Conservation (phyloP, 2,329 filamentous ascomycete genomes). For the Scytalidium sp. region DNA sequence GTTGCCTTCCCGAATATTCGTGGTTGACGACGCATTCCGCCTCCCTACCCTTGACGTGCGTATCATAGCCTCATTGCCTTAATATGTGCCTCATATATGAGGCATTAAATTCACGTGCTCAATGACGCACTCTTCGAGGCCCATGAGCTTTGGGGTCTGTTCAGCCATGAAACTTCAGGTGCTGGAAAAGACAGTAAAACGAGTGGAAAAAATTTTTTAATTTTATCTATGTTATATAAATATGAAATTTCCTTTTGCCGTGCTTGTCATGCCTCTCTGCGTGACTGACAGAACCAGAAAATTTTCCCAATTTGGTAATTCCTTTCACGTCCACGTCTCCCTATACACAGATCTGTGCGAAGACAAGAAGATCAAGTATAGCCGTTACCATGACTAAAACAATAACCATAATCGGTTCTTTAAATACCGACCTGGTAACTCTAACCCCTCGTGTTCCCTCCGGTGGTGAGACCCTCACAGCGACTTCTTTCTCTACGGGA, state of each 20-base stretch:
- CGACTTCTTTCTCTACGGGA: constrained; percentile 73
- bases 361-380: too few species aligned
- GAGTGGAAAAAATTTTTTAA: too few species aligned
- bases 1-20: constrained; percentile 1
- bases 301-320: neutral
- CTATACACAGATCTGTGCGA: neutral
- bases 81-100: neutral
- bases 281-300: too few species aligned
- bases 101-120: neutral
- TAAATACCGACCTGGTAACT: constrained; percentile 92
- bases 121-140: neutral
- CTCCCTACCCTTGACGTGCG: neutral
- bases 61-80: neutral
- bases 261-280: too few species aligned
- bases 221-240: too few species aligned
- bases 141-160: too few species aligned
- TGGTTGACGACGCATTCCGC: constrained; percentile 1
- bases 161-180: too few species aligned
- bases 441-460: constrained; percentile 79
- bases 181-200: too few species aligned
- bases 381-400: constrained; percentile 24
- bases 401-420: constrained; percentile 85
- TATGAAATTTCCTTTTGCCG: too few species aligned
- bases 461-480: constrained; percentile 84
- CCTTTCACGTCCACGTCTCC: neutral